These are phyloP conservation scores for Chlamydomonas asymmetrica DNA, from an alignment of 139 green algal species.

Conservation along the genomic window DNA sequence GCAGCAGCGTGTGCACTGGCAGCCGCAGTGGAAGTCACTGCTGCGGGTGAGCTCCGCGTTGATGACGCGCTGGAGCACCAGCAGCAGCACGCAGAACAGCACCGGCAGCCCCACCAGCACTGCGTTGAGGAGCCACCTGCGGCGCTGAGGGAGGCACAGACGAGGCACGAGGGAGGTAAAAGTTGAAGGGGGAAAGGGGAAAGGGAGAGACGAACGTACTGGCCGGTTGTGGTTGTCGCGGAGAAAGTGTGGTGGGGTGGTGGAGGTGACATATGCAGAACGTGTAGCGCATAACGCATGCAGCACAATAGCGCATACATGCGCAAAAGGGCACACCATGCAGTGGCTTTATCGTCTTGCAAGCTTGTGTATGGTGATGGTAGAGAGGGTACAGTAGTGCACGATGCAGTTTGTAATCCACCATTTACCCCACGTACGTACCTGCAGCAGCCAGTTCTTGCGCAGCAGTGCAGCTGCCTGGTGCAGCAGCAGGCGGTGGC, in stretches of 20 bases:
- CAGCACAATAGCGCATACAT: background rate
- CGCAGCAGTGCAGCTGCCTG: conserved; percentile 16
- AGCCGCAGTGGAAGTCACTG: conserved; percentile 54
- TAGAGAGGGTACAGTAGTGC: background rate
- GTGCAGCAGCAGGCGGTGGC: conserved; percentile 5
- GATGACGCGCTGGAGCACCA: conserved; percentile 58
- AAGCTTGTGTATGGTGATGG: background rate
- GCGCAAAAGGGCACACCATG: background rate
- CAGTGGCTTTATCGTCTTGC: background rate
- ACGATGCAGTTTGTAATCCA: background rate
- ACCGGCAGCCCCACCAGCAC: conserved; percentile 48
- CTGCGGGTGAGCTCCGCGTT: conserved; percentile 48
- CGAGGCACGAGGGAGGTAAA: background rate
- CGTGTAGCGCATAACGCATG: background rate
- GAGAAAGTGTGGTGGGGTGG: background rate
- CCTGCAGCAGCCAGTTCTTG: conserved; percentile 19
- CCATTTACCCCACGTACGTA: background rate
- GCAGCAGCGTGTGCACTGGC: conserved; percentile 59
- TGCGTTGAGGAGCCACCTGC: conserved; percentile 45
- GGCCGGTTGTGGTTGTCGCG: background rate
- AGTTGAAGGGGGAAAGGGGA: background rate
- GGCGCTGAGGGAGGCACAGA: conserved; percentile 34
- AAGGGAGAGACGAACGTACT: background rate
- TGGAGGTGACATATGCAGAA: background rate
- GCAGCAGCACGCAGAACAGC: conserved; percentile 58